Conservation (phyloP, 441 rosid species). For the Syzygium syzygioides region DNA sequence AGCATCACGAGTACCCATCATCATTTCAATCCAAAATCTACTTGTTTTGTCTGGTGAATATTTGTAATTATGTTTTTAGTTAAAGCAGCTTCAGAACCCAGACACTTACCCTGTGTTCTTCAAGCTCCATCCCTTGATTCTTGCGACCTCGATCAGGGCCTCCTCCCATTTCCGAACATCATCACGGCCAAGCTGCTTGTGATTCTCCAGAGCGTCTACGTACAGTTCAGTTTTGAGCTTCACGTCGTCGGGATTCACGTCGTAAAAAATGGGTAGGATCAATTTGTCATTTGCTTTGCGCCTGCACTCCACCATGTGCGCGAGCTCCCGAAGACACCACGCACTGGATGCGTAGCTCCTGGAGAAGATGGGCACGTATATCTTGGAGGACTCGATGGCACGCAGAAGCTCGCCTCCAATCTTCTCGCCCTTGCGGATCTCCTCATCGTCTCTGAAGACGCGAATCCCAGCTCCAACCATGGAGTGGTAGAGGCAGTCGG, state of each 20-base stretch:
- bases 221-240: background rate
- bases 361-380: background rate
- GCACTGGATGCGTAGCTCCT: background rate
- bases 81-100: background rate
- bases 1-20: background rate
- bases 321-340: background rate
- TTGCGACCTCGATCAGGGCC: background rate
- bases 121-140: background rate
- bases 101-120: background rate
- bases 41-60: background rate
- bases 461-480: background rate
- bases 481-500: background rate
- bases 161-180: background rate
- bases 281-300: background rate
- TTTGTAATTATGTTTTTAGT: background rate
- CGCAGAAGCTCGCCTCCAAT: background rate
- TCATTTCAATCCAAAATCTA: background rate
- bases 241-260: background rate
- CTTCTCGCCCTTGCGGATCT: background rate
- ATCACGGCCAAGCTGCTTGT: background rate
- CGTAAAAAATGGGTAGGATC: background rate
- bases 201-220: background rate
- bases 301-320: background rate
- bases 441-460: background rate
- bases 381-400: background rate